A percentile compares a stretch with the other conserved stretches of the same genome.
Conservation (phyloP, 495 filamentous ascomycete species). For the Glutinoglossum americanum region DNA sequence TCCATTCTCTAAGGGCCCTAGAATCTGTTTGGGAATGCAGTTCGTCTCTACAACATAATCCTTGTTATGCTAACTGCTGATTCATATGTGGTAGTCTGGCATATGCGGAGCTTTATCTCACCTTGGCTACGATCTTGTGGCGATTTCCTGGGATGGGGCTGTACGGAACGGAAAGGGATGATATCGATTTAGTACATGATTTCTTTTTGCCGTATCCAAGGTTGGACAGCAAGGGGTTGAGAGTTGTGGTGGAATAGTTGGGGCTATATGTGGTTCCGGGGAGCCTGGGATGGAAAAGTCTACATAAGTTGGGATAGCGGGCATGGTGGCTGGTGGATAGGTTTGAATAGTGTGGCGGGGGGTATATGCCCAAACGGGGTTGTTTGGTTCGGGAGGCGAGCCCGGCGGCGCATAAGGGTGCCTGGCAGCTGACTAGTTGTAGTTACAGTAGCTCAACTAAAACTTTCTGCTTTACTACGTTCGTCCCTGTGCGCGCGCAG, state of each 20-base stretch:
- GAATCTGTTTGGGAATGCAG: conserved; percentile 5
- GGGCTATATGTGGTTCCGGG: too few species aligned
- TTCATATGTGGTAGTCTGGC: conserved; percentile 11
- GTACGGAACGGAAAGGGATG: conserved; percentile 18
- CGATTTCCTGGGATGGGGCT: conserved; percentile 15
- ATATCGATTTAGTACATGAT: conserved; percentile 19
- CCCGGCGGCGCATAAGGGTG: too few species aligned
- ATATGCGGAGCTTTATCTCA: conserved; percentile 17
- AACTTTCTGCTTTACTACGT: too few species aligned
- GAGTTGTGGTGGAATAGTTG: conserved; percentile 3
- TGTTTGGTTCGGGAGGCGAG: too few species aligned
- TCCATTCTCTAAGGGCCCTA: conserved; percentile 3
- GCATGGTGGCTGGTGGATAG: too few species aligned
- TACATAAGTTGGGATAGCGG: too few species aligned
- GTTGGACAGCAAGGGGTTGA: conserved; percentile 18
- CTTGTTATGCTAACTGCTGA: neutral
- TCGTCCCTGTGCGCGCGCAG: too few species aligned
- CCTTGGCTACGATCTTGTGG: conserved; percentile 16
- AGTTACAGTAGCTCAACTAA: too few species aligned
- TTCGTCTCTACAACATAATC: neutral
- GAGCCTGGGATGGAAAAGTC: too few species aligned
- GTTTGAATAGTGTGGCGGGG: too few species aligned
- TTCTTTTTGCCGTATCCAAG: conserved; percentile 18
- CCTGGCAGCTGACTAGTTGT: too few species aligned
- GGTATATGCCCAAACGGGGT: too few species aligned